Evolutionary conservation across 2,329 filamentous ascomycete species (phyloP), one percentile per base, ranked within the genome.

Genomic region (Exophiala sp.): DNA sequence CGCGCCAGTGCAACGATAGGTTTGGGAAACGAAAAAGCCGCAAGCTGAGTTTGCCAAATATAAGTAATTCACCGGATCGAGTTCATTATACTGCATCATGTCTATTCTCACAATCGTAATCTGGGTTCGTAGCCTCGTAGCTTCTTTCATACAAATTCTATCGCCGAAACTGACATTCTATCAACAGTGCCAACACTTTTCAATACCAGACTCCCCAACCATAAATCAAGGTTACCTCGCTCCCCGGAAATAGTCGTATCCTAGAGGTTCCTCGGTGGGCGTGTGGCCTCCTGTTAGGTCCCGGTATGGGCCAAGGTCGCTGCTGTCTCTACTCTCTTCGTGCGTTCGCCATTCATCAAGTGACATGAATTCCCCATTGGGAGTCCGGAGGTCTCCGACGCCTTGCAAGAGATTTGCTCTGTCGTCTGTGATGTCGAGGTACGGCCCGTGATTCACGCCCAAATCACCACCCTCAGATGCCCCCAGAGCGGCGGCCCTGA

Each of bases 361-460:
- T 14, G 48, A 50, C 55, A 56, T 62, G 48, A 57, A 62, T 49
- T 52, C 58, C 42, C 50, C 59, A 47, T 47, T 60, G 29, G 43
- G 58, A 16, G 48, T 57, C 29, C 48, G 50, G 30, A 55, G 41
- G 42, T 58, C 54, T 38, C 43, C 54, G 14, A 40, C 53, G 18
- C 42, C 45, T 5, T 40, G 18, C 13, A 61, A 46, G 10, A 61
- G 23, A 40, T 58, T 59, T 18, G 52, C 30, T 21, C 55, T 51
- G 30, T 60, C 58, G 13, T 58, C 57, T 22, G 58, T 52, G 2
- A 53, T 51, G 48, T 59, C 57, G 2, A 48, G 52, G 39, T 58
- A 58, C 5, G 44, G 48, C 14, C n/a, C n/a, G n/a, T 55, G 58
- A 13, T 21, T 43, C 14, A 39, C 22, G 2, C 47, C 50, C 14